A percentile compares a stretch with the other conserved stretches of the same genome.
Conservation (phyloP, 257 asterid species). For the Orobanche coerulescens region DNA sequence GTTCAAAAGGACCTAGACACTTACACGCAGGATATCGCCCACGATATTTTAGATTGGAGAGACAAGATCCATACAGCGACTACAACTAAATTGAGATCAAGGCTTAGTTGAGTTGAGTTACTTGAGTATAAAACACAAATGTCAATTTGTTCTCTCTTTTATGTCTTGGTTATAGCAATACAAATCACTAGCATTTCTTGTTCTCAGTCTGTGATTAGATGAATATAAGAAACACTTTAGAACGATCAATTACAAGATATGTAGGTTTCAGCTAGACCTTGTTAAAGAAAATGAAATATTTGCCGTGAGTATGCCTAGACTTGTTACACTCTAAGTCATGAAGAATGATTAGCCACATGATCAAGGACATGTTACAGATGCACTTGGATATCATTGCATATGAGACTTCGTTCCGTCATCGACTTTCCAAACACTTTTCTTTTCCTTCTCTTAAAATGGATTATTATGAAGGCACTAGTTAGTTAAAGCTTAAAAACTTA, state of each 20-base stretch:
- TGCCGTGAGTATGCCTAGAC: not conserved
- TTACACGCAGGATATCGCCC: too few relatives aligned
- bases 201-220: not conserved
- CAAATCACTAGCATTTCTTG: not conserved
- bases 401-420: not conserved
- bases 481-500: not conserved
- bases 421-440: not conserved
- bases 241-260: not conserved
- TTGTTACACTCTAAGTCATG: not conserved
- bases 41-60: too few relatives aligned
- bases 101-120: too few relatives aligned
- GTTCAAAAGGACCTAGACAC: too few relatives aligned
- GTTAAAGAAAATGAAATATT: not conserved
- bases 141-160: not conserved
- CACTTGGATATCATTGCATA: not conserved
- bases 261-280: not conserved
- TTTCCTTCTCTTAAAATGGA: not conserved
- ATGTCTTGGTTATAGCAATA: not conserved
- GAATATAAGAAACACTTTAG: not conserved
- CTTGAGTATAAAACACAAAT: too few relatives aligned
- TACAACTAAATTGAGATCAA: too few relatives aligned
- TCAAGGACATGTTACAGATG: not conserved
- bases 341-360: not conserved
- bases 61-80: too few relatives aligned
- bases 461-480: not conserved